Base-by-base conservation (phyloP, 352 stramenopile genomes). In the Plasmopara halstedii region DNA sequence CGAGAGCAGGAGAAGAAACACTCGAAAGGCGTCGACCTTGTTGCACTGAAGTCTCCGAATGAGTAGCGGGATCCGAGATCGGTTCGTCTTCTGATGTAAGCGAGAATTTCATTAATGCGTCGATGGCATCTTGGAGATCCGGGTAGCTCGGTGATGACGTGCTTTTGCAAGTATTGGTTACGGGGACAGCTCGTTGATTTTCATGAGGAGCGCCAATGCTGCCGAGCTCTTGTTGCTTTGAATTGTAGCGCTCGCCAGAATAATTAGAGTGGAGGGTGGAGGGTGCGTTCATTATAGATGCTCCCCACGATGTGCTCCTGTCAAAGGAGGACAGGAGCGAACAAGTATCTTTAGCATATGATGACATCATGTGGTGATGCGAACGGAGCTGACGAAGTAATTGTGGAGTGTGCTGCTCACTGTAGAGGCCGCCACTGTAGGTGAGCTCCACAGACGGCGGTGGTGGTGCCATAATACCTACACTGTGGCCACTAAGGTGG, bases 41-140 rank as follows among this genome's bases (percentile, higher is more conserved):
- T 18, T 54, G 48, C 21, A 34, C 36, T 23, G 50, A 39, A 15
- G 42, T 38, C 32, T 70, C 57, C 20, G 47, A 44, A 9, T 64
- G 58, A n/a, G 58, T 55, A n/a, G 54, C 62, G 25, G 43, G 62
- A 38, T 71, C 64, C n/a, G 54, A 46, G 17, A 38, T 47, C 18
- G 46, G 19, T 20, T 62, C 42, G 38, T 82, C 70, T 32, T 87
- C 73, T 8, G 46, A 60, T 33, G 77, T 82, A 17, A 88, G 62
- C 48, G 77, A 88, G 46, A 89, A 89, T 63, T 85, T 85, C 72
- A 89, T 85, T 63, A 89, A 78, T 66, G 77, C 74, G 65, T 89
- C 77, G 57, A 89, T 89, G 70, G 77, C 74, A 78, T 89, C 77
- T 50, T 89, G 74, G 66, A 89, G 70, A 45, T 89, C 73, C 15